Base-by-base conservation (phyloP, 2,329 filamentous ascomycete species). In the Cordyceps militaris region DNA sequence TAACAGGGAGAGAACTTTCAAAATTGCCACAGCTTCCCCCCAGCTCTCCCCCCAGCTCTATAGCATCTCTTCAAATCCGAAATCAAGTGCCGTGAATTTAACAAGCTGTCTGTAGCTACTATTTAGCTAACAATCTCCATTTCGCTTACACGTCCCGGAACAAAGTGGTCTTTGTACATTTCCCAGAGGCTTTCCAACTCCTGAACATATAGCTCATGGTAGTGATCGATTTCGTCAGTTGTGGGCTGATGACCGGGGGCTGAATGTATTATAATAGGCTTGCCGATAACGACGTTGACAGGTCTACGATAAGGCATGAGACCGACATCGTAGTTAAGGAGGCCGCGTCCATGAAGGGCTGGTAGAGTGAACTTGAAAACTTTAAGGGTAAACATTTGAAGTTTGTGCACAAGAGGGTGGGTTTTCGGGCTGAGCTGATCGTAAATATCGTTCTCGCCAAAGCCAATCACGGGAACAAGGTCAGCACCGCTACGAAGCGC, bases 291-390 rank as follows among this genome's bases (percentile, higher is more conserved):
- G 49, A 97, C 84, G 68, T 97, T 94, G 59, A 99, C 77, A 11
- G 91, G 87, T 52, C 86, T 80, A 13, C 94, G 85, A 71, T 97
- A 97, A 0, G 94, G 94, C 89, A 97, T 91, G 66, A 97, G 76
- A 4, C 94, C 94, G 14, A 97, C 90, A 70, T 99, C 94, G 69
- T 99, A 97, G 72, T 99, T 99, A 75, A 97, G 96, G 42, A 97
- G 86, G 13, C 93, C 93, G 26, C 92, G 77, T 3, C 92, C 93
- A 70, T 96, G 91, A 66, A 97, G 88, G 28, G 96, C 81, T 1
- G 94, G 92, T 11, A 97, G 80, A 0, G 94, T 97, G 66, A 97
- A 99, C 53, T 95, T 95, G 78, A 95, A 85, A 6, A 88, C 77
- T 64, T 87, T 88, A 73, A 97, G 93, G 58, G 95, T 76, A 28